phyloP scores from a whole-genome alignment of 352 stramenopile genomes.

The Globisporangium echinulatum region DNA sequence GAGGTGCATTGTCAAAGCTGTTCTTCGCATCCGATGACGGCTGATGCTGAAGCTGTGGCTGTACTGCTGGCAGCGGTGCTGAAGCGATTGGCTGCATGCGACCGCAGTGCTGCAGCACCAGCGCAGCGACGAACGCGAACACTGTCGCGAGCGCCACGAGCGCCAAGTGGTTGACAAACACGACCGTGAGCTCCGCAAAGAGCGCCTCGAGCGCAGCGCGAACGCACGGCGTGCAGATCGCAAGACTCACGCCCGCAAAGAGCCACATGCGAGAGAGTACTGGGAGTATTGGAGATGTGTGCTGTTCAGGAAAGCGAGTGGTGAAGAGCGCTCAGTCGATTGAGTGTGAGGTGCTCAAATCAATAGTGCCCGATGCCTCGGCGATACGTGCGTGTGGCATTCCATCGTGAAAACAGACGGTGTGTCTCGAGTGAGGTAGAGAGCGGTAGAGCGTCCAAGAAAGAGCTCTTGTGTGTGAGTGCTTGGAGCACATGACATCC shows the following conservation, averaged over 20 bases:
- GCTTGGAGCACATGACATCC: too few species aligned
- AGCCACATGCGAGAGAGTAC: conserved; percentile 34
- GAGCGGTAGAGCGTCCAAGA: too few species aligned
- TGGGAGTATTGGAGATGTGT: background rate
- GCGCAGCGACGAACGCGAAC: conserved; percentile 11
- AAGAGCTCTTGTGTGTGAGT: too few species aligned
- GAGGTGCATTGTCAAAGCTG: too few species aligned
- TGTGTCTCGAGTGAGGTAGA: background rate
- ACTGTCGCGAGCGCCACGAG: conserved; percentile 26
- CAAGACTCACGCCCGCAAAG: conserved; percentile 42
- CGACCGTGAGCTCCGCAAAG: conserved; percentile 54
- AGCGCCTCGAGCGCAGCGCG: conserved; percentile 47
- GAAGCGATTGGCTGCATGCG: background rate
- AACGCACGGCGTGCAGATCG: conserved; percentile 46
- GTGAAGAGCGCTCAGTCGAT: background rate
- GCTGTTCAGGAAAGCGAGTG: background rate
- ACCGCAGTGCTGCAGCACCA: conserved; percentile 19
- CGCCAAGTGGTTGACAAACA: conserved; percentile 56
- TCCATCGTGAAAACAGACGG: background rate
- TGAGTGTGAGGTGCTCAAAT: conserved; percentile 7
- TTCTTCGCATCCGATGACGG: background rate
- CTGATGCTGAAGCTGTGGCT: conserved; percentile 4
- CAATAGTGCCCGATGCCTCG: background rate
- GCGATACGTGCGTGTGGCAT: background rate
- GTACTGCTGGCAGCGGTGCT: conserved; percentile 6